A percentile compares a stretch with the other conserved stretches of the same genome.
These are phyloP conservation scores for Colletotrichum sp. DNA, from an alignment of 2,329 filamentous ascomycete species.

Conservation along the genomic window DNA sequence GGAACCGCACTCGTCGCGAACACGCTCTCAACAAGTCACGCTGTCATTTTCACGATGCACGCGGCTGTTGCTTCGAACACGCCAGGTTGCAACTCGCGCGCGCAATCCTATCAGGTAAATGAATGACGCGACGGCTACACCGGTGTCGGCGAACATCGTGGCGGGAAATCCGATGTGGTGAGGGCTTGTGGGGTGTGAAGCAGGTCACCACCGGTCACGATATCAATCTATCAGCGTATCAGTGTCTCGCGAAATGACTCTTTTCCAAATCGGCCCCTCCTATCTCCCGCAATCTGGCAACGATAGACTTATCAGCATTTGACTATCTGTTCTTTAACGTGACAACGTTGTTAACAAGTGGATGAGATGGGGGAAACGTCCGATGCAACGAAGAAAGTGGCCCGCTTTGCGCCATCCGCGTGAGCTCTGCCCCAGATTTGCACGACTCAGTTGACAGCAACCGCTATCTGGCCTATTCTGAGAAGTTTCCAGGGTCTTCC, in stretches of 20 bases:
- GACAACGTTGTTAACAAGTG: neutral
- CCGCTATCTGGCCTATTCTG: neutral
- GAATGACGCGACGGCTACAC: neutral
- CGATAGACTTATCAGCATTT: neutral
- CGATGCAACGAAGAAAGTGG: neutral
- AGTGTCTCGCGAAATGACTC: neutral
- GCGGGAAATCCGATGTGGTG: neutral
- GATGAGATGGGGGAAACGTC: neutral
- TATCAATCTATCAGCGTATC: neutral
- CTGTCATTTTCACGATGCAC: neutral
- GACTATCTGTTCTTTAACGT: neutral
- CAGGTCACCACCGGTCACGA: neutral
- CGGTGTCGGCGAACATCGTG: neutral
- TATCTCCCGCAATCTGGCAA: neutral
- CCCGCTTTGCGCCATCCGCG: neutral
- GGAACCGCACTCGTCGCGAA: neutral
- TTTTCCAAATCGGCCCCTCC: neutral
- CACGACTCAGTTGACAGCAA: neutral
- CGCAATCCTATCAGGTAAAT: neutral
- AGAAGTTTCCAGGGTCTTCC: neutral
- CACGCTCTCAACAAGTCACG: neutral
- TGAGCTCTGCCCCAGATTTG: neutral
- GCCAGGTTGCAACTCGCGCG: neutral
- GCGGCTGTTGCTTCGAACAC: neutral
- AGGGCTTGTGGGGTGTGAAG: neutral